Percentiles rank a stretch among this genome's conserved stretches.
Conservation (phyloP, 106 monocot species). For the Dendrobium officinale region DNA sequence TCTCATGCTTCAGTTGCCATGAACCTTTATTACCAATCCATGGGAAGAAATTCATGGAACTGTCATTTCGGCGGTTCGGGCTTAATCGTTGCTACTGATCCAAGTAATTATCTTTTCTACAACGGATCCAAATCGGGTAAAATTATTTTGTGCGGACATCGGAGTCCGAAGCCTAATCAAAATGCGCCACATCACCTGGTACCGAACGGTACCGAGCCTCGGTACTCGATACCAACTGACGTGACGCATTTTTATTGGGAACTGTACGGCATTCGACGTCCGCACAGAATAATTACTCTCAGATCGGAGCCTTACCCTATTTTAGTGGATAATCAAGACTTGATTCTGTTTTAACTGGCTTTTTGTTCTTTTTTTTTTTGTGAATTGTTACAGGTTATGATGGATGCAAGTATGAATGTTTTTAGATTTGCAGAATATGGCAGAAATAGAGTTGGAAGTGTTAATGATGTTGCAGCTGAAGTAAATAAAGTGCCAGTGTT, state of each 20-base stretch:
- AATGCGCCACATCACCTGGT: no score
- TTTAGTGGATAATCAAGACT: no score
- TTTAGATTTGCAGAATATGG: background rate
- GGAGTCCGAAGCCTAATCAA: no score
- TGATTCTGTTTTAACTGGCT: background rate
- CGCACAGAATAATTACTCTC: no score
- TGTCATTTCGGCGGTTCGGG: slow-evolving; percentile 27
- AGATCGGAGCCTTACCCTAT: no score
- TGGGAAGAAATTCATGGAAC: slow-evolving; percentile 24
- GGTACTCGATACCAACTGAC: no score
- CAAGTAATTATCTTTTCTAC: slow-evolving; percentile 11
- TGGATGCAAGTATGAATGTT: background rate
- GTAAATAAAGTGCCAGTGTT: background rate
- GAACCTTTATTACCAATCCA: slow-evolving; percentile 33
- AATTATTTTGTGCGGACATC: no score
- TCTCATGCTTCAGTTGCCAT: slow-evolving; percentile 31
- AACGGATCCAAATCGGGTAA: no score
- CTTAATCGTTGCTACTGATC: slow-evolving; percentile 19
- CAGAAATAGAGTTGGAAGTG: background rate
- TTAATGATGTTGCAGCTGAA: background rate
- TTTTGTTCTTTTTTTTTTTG: background rate
- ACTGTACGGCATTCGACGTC: no score
- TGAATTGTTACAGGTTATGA: slow-evolving; percentile 5
- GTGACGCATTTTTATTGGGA: no score
- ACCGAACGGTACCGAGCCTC: no score